Conservation (phyloP, 495 filamentous ascomycete species). For the Neurospora sp. region DNA sequence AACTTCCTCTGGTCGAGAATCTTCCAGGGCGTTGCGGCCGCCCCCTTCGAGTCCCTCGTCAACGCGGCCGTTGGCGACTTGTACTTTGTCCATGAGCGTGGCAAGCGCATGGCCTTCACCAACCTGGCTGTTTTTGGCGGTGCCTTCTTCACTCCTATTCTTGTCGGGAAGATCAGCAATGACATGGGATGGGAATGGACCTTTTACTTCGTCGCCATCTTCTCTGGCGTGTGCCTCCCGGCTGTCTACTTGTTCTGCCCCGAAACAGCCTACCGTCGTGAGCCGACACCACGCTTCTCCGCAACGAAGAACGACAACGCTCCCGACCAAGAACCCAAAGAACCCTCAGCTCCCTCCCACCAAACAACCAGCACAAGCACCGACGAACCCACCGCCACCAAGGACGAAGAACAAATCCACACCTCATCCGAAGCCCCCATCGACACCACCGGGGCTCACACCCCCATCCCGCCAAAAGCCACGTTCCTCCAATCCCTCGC, state of each 20-base stretch:
- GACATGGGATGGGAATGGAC: conserved; percentile 69
- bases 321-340: neutral
- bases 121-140: conserved; percentile 87
- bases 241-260: conserved; percentile 69
- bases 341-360: neutral
- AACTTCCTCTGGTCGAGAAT: conserved; percentile 67
- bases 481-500: conserved; percentile 47
- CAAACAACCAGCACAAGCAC: neutral
- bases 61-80: conserved; percentile 71
- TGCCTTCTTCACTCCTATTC: conserved; percentile 82
- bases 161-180: conserved; percentile 76
- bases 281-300: conserved; percentile 13
- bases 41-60: conserved; percentile 67
- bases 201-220: conserved; percentile 67
- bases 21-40: conserved; percentile 64
- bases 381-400: neutral
- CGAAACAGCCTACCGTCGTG: conserved; percentile 69
- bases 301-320: neutral
- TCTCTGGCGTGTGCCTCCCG: conserved; percentile 51
- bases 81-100: conserved; percentile 72
- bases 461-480: conserved; percentile 25
- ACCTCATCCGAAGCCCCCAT: neutral
- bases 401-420: neutral
- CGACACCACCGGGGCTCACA: neutral
- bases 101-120: conserved; percentile 79